Evolutionary conservation across 2,329 filamentous ascomycete species (phyloP).

Genomic region (Pseudonectria buxi): DNA sequence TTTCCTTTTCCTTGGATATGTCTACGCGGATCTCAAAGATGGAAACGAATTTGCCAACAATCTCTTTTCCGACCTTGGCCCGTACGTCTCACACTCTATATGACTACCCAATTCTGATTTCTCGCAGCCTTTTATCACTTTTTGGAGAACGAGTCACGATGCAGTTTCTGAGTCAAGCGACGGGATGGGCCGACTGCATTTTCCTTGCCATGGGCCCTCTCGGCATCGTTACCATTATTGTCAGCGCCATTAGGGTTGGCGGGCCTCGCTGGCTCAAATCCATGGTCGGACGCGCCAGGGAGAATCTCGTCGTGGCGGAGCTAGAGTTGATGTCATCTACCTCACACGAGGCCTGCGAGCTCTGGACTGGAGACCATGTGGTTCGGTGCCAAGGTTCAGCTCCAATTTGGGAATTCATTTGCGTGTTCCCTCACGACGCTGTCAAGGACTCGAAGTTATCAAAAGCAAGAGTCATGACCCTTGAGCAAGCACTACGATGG

Average conservation of each 20-base stretch:
- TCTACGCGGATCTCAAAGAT: too few relatives aligned
- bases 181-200: conserved; percentile 34
- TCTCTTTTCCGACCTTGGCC: conserved; percentile 2
- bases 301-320: conserved; percentile 34
- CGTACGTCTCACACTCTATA: conserved; percentile 1
- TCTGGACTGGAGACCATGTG: conserved; percentile 36
- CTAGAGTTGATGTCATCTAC: conserved; percentile 40
- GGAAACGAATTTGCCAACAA: conserved; percentile 5
- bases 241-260: conserved; percentile 38
- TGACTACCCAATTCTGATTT: too few relatives aligned
- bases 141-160: conserved; percentile 42
- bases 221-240: conserved; percentile 37
- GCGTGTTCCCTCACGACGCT: conserved; percentile 2
- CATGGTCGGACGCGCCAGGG: conserved; percentile 38
- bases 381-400: conserved; percentile 15
- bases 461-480: too few relatives aligned
- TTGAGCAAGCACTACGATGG: too few relatives aligned
- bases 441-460: too few relatives aligned
- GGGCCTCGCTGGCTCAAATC: conserved; percentile 36
- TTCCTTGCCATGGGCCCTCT: conserved; percentile 41
- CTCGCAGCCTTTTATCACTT: conserved; percentile 13
- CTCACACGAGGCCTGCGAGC: conserved; percentile 36
- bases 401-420: conserved; percentile 12
- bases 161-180: conserved; percentile 40
- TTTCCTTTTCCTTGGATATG: too few relatives aligned